Percentiles rank a stretch among this genome's conserved stretches.
phyloP scores from a whole-genome alignment of 306 rosid species.

The Cucurbita maxima region DNA sequence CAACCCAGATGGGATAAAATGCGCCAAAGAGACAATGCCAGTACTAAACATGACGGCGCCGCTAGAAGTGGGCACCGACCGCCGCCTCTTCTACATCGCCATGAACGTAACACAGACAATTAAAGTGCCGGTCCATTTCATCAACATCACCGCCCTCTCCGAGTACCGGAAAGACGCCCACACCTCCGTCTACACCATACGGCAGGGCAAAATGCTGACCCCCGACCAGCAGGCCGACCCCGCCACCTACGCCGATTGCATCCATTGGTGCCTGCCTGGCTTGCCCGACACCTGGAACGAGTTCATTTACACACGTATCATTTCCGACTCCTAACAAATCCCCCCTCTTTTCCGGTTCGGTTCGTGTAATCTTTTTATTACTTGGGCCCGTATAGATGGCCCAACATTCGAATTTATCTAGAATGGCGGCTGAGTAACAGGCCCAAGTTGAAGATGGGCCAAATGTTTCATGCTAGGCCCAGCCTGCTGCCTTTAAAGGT shows the following conservation, averaged over 20 bases:
- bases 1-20: slow-evolving; percentile 76
- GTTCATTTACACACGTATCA: slow-evolving; percentile 54
- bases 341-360: background rate
- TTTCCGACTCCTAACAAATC: slow-evolving; percentile 40
- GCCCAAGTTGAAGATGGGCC: too few relatives aligned
- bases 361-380: too few relatives aligned
- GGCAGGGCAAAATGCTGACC: slow-evolving; percentile 66
- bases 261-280: slow-evolving; percentile 96
- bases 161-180: slow-evolving; percentile 87
- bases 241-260: slow-evolving; percentile 67
- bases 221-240: slow-evolving; percentile 78
- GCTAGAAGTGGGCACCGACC: slow-evolving; percentile 65
- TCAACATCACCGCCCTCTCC: slow-evolving; percentile 61
- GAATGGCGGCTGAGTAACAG: too few relatives aligned
- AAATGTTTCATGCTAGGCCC: too few relatives aligned
- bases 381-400: too few relatives aligned
- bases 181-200: slow-evolving; percentile 72
- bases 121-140: slow-evolving; percentile 47
- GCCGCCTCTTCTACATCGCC: slow-evolving; percentile 35
- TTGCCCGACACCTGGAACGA: slow-evolving; percentile 95
- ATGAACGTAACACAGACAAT: slow-evolving; percentile 30
- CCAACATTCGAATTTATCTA: too few relatives aligned
- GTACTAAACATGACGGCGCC: slow-evolving; percentile 30
- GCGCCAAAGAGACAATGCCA: slow-evolving; percentile 81
- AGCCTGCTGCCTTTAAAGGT: too few relatives aligned